Base-by-base conservation (phyloP, 805 yeast genomes). In the Yarrowia sp. region DNA sequence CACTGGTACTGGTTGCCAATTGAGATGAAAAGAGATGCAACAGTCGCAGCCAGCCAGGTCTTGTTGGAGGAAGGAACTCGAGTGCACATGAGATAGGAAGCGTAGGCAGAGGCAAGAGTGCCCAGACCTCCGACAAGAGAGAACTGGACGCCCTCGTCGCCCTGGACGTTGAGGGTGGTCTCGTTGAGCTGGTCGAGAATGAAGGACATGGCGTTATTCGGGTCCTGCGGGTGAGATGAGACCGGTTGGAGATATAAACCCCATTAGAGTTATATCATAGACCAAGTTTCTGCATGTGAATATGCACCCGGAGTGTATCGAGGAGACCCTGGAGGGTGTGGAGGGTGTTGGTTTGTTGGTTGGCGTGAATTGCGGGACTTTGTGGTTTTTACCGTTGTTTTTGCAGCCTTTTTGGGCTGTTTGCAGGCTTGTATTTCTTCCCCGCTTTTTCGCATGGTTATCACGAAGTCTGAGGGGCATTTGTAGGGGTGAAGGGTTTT, bases 1-100 rank as follows among this genome's bases (percentile, higher is more conserved):
- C 46, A 19, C 29, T 55, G 47, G 47, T 53, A 53, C 36, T 36
- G 46, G 46, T 36, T 53, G 27, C 60, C 60, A 53, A 53, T 53
- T 36, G 60, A 36, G 27, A 38, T 18, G 12, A 53, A 19, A 25
- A 38, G 36, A 25, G 46, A 16, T 5, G 35, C 36, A 18, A 38
- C 18, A 3, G 60, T 53, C 36, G 60, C 27, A 7, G 46, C 44
- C 8, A 53, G 24, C 36, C 33, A 53, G n/a, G 46, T 14, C 36
- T 53, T 53, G 44, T 25, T 36, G 21, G 46, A 53, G 27, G 35
- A 18, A 9, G 44, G 46, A 6, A 53, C 46, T 27, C 46, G 22
- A 16, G 44, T 53, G 36, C 33, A 36, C 60, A 53, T 53, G 33
- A 53, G 36, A 13, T 21, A 53, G 14, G 60, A 27, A 36, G 35